Evolutionary conservation across 2,329 filamentous ascomycete genomes (phyloP).

Genomic region (Graphiopsis chlorocephala): DNA sequence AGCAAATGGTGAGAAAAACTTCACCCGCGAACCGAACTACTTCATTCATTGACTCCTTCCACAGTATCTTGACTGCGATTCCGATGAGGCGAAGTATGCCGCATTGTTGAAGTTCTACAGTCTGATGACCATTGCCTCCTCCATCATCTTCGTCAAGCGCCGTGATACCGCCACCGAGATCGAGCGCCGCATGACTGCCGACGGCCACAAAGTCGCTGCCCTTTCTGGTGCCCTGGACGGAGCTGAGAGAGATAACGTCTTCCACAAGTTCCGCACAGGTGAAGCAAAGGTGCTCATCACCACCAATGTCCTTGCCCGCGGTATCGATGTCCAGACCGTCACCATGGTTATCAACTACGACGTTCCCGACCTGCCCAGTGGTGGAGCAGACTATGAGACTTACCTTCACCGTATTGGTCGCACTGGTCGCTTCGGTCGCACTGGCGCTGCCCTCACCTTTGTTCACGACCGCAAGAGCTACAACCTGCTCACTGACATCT

Average conservation of each 20-base stretch:
- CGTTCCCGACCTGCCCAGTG: constrained; percentile 56
- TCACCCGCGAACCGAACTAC: neutral
- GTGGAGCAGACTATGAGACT: constrained; percentile 81
- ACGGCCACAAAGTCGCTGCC: constrained; percentile 88
- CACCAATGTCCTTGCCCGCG: constrained; percentile 92
- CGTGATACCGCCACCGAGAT: constrained; percentile 83
- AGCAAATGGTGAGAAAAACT: constrained; percentile 64
- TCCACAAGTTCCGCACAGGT: constrained; percentile 82
- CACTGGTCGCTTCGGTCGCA: constrained; percentile 92
- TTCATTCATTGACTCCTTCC: neutral
- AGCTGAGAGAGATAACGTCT: constrained; percentile 73
- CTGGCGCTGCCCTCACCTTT: constrained; percentile 93
- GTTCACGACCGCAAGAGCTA: constrained; percentile 84
- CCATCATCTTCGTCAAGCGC: constrained; percentile 97
- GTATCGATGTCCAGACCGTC: constrained; percentile 87
- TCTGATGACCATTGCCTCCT: constrained; percentile 92
- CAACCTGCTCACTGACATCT: constrained; percentile 75
- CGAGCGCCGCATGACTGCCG: constrained; percentile 76
- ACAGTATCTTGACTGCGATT: constrained; percentile 80
- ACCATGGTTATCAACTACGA: constrained; percentile 98
- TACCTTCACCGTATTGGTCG: constrained; percentile 97
- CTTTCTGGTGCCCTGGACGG: constrained; percentile 88
- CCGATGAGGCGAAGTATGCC: constrained; percentile 79
- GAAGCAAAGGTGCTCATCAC: constrained; percentile 95
- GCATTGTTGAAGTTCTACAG: constrained; percentile 91